Evolutionary conservation across 2,329 filamentous ascomycete species (phyloP).

Genomic region (Exserohilum rostratum): DNA sequence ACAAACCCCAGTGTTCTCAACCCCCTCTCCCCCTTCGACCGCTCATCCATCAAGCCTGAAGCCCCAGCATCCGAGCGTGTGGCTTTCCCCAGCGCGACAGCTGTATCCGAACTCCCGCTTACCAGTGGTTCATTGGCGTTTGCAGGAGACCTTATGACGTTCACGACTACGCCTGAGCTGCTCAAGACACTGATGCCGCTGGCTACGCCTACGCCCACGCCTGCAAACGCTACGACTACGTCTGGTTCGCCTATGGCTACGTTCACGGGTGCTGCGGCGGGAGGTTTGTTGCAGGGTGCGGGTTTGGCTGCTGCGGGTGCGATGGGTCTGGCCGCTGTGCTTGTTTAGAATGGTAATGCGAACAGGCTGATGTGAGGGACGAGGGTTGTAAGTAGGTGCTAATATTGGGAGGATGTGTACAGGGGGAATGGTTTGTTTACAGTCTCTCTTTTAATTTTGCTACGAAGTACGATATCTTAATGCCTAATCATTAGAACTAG

Average conservation of each 20-base stretch:
- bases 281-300: neutral
- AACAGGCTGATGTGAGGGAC: neutral
- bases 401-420: neutral
- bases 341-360: neutral
- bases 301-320: slow-evolving; percentile 5
- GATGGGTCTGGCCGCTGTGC: slow-evolving; percentile 1
- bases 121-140: slow-evolving; percentile 25
- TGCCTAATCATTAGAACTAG: no score
- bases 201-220: slow-evolving; percentile 12
- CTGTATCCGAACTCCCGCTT: slow-evolving; percentile 25
- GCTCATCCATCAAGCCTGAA: slow-evolving; percentile 23
- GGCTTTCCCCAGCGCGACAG: slow-evolving; percentile 29
- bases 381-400: no score
- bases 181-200: slow-evolving; percentile 33
- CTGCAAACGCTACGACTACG: slow-evolving; percentile 2
- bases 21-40: slow-evolving; percentile 24
- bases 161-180: slow-evolving; percentile 31
- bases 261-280: slow-evolving; percentile 3
- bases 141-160: slow-evolving; percentile 27
- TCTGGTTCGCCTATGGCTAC: slow-evolving; percentile 2
- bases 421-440: no score
- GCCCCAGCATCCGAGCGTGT: slow-evolving; percentile 25
- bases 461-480: no score
- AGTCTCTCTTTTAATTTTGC: no score
- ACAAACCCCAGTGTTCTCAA: slow-evolving; percentile 17